These are phyloP conservation scores for Leptosphaerulina australis DNA, from an alignment of 2,329 filamentous ascomycete species.

Conservation along the genomic window DNA sequence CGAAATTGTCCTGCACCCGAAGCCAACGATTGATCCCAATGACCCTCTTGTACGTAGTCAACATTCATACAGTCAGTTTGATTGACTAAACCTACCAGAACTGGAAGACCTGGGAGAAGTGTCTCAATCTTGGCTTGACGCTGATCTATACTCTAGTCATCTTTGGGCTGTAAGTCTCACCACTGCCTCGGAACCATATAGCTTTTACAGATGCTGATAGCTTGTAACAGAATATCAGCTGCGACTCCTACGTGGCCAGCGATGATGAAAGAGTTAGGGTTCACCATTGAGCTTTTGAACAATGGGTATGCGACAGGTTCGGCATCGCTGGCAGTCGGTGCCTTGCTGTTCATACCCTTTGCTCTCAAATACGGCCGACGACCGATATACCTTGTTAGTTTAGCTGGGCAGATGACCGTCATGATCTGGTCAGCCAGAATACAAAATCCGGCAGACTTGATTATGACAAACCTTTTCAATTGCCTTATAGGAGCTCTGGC, in stretches of 20 bases:
- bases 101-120: slow-evolving; percentile 18
- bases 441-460: slow-evolving; percentile 52
- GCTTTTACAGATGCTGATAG: background rate
- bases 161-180: slow-evolving; percentile 13
- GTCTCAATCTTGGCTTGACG: slow-evolving; percentile 15
- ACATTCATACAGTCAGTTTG: background rate
- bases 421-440: slow-evolving; percentile 55
- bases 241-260: slow-evolving; percentile 20
- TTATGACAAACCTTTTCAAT: slow-evolving; percentile 52
- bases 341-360: slow-evolving; percentile 54
- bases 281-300: slow-evolving; percentile 46
- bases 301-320: slow-evolving; percentile 54
- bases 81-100: slow-evolving; percentile 1
- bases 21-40: slow-evolving; percentile 13
- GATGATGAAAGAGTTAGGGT: slow-evolving; percentile 18
- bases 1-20: slow-evolving; percentile 10
- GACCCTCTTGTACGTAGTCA: slow-evolving; percentile 12
- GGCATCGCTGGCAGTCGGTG: slow-evolving; percentile 52
- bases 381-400: slow-evolving; percentile 54
- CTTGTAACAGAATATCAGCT: slow-evolving; percentile 13
- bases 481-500: slow-evolving; percentile 53
- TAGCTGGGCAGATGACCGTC: slow-evolving; percentile 45
- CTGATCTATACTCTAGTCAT: slow-evolving; percentile 14
- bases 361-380: slow-evolving; percentile 56
- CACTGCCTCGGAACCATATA: background rate